phyloP scores from a whole-genome alignment of 2,329 filamentous ascomycete genomes.

The Tolypocladium endophyticum region DNA sequence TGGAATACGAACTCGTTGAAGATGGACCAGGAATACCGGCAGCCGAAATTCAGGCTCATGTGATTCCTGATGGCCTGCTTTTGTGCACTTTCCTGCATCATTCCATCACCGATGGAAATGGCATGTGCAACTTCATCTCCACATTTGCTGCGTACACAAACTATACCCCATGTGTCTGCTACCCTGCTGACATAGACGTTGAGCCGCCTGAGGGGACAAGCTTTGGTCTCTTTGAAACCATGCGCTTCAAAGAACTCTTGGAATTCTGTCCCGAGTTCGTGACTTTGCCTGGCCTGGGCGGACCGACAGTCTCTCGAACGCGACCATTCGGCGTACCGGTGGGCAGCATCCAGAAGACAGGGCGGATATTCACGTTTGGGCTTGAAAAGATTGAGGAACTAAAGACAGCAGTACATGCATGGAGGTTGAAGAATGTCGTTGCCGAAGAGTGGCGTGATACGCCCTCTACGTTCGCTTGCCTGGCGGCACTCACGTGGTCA shows the following conservation, averaged over 20 bases:
- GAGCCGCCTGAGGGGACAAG: constrained; percentile 11
- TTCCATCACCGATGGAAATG: constrained; percentile 29
- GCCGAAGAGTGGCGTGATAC: not conserved
- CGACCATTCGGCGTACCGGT: constrained; percentile 16
- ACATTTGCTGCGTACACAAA: constrained; percentile 21
- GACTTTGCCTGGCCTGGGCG: constrained; percentile 18
- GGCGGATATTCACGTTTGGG: constrained; percentile 30
- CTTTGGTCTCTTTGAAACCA: constrained; percentile 6
- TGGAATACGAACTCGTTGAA: constrained; percentile 4
- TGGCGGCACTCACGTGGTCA: constrained; percentile 29
- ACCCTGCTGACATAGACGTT: constrained; percentile 2
- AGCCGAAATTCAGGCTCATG: constrained; percentile 24
- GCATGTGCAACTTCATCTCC: constrained; percentile 26
- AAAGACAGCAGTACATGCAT: constrained; percentile 10
- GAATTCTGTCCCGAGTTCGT: constrained; percentile 27
- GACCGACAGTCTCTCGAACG: constrained; percentile 17
- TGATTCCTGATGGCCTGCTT: constrained; percentile 27
- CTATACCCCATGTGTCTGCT: not conserved
- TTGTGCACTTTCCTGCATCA: constrained; percentile 31
- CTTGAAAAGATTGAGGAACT: constrained; percentile 21
- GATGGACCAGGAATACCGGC: constrained; percentile 19
- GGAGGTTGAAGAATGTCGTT: not conserved
- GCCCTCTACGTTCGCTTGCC: constrained; percentile 25
- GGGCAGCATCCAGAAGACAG: constrained; percentile 21
- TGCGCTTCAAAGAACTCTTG: constrained; percentile 14